Evolutionary conservation across 495 filamentous ascomycete species (phyloP), one percentile per base, ranked within the genome.

Genomic region (Peziza echinospora): DNA sequence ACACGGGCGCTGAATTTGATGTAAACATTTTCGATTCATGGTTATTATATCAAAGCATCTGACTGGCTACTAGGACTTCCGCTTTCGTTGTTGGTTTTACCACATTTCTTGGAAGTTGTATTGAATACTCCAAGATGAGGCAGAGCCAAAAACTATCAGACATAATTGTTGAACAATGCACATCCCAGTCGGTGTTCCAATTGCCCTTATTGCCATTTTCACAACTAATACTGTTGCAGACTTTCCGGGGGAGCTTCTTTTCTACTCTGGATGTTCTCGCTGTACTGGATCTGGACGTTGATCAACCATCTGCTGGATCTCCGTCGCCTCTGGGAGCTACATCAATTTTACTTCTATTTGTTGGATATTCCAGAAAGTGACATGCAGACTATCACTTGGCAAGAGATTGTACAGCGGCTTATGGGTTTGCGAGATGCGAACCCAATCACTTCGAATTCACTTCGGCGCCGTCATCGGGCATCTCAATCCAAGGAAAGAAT

Each of bases 321-420:
- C 26, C 78, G 77, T 16, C 71, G 77, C 19, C 70, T 96, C 13
- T 65, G 72, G 52, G 69, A 82, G 24, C 75, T 93, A 62, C 84
- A 85, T 54, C 77, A 89, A 60, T 97, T 96, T 62, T 97, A 84
- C 62, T 63, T 73, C 34, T 73, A 94, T 56, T 69, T 94, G 5
- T 72, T 97, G 13, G 77, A 79, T 24, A 78, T 97, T 25, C 81
- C 82, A 2, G 91, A 96, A 53, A 66, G 73, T 19, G 91, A 97
- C 50, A 91, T 97, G 57, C 91, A 96, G 62, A 93, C 86, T 0
- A 78, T 96, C 25, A 83, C 84, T 6, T 97, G 89, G 89, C 84
- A 94, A 59, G 80, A 91, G 49, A 72, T 96, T 26, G 87, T 97
- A 39, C 78, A 75, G 26, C 78, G 85, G 41, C 66, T 97, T 46